Evolutionary conservation across 768 basidiomycete genomes (phyloP), one percentile per base, ranked within the genome.

Genomic region (Pleurotus cornucopiae): DNA sequence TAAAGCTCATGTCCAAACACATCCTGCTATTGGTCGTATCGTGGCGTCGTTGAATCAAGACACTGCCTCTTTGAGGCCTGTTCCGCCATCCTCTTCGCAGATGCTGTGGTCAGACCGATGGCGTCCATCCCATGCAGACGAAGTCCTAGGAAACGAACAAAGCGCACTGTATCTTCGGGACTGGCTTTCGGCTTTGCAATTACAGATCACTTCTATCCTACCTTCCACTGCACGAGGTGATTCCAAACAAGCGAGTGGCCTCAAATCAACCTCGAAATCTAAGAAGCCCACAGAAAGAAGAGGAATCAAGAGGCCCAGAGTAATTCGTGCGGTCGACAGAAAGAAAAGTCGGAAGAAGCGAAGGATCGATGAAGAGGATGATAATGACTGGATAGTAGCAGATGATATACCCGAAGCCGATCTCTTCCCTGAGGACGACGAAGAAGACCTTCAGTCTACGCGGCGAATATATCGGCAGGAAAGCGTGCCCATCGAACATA

Each of bases 81-180:
- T 11, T 11, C 16, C 4, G 47, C 51, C 59, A 25, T 21, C 26
- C 6, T 62, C 68, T 20, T 62, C 72, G 40, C 72, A 76, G 39
- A 76, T 82, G 40, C 68, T 80, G 11, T 95, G 93, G 91, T 70
- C 78, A 16, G 82, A 86, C 46, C 86, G 81, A 62, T 94, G 88
- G 81, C 83, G 81, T 16, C 94, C 94, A 21, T 78, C 76, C 52
- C 72, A 77, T 41, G 91, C 91, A 11, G 77, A 80, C 20, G 82
- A 94, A 58, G 83, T 94, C 3, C 74, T 96, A 1, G 91, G 91
- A 5, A 94, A 94, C 64, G 84, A 90, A 66, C 66, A 69, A 6
- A 80, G 82, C 48, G 87, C 92, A 0, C 62, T 75, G 23, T 90
- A 86, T 68, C 73, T 95, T 54, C 81, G 88, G 39, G 82, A 88